Base-by-base conservation (phyloP, 306 rosid genomes). In the Prunus padus region DNA sequence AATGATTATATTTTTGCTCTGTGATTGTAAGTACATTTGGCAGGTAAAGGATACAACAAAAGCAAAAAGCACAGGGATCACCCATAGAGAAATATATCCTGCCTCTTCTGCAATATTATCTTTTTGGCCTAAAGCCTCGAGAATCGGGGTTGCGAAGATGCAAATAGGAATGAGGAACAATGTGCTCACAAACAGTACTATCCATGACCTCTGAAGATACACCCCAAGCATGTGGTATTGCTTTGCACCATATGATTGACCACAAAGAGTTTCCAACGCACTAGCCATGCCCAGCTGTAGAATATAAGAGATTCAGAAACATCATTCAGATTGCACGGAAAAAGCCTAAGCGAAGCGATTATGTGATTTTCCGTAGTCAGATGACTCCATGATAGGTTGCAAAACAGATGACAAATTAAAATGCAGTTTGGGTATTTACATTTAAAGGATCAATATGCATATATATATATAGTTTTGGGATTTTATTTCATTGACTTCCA, bases 151-250 rank as follows among this genome's bases (percentile, higher is more conserved):
- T 4, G 93, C 79, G 1, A 87, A 87, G 51, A 89, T 67, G 63
- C 44, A 87, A 20, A 87, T 20, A 0, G 93, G 93, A 69, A 89
- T 78, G 62, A 89, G 78, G 8, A 79, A 22, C 3, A 82, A 14
- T 62, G 87, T 12, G 57, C 83, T 50, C 11, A 69, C 11, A 80
- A 73, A 79, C 81, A 87, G 60, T 8, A 89, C 88, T 77, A 89
- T 63, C 93, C 93, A 89, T 2, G 93, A 89, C 66, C 93, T 85
- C 65, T 89, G 93, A 56, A 89, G 91, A 77, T 89, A 81, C 44
- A 89, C 54, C 77, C 93, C 93, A 20, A 89, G 84, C 89, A 89
- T 87, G 25, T 76, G 72, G 80, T 87, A 82, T 7, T 82, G 78
- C 64, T 74, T 87, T 14, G 93, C 93, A 7, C 93, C 91, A 76